A percentile compares a stretch with the other conserved stretches of the same genome.
phyloP scores from a whole-genome alignment of 2,329 filamentous ascomycete species.

The Colletotrichum spaethianum region DNA sequence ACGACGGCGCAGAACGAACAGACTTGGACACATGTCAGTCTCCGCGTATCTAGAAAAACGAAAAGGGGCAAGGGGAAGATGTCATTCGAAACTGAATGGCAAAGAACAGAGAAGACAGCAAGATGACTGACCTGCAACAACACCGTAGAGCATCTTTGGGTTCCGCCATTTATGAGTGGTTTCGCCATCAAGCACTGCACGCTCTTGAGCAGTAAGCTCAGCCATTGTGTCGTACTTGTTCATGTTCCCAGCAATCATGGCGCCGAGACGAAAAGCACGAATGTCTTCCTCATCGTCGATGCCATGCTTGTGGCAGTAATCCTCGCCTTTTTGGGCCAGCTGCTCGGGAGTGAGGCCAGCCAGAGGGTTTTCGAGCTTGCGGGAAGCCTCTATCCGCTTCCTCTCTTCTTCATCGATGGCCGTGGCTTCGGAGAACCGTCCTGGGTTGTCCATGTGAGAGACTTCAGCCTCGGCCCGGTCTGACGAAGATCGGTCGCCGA shows the following conservation, averaged over 20 bases:
- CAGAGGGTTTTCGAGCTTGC: conserved; percentile 59
- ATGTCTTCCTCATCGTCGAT: conserved; percentile 69
- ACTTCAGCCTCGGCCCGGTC: conserved; percentile 14
- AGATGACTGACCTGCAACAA: conserved; percentile 66
- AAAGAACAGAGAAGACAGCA: background rate
- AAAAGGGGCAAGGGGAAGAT: too few relatives aligned
- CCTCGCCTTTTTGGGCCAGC: conserved; percentile 68
- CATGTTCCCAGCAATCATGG: conserved; percentile 68
- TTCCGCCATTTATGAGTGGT: conserved; percentile 78
- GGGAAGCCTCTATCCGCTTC: conserved; percentile 52
- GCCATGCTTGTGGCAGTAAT: conserved; percentile 70
- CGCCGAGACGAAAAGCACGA: conserved; percentile 71
- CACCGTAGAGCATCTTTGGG: conserved; percentile 74
- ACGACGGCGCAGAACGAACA: conserved; percentile 79
- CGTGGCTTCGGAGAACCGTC: conserved; percentile 15
- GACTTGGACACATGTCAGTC: conserved; percentile 48
- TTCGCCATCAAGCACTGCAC: conserved; percentile 70
- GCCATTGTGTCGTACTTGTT: conserved; percentile 64
- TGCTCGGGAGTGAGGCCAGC: conserved; percentile 58
- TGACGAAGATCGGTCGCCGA: conserved; percentile 10
- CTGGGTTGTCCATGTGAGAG: conserved; percentile 22
- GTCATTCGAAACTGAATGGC: background rate
- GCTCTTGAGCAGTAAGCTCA: conserved; percentile 72
- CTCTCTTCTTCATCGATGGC: conserved; percentile 46
- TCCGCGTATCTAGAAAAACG: background rate